phyloP scores from a whole-genome alignment of 208 protist species.

The Leishmania mexicana region DNA sequence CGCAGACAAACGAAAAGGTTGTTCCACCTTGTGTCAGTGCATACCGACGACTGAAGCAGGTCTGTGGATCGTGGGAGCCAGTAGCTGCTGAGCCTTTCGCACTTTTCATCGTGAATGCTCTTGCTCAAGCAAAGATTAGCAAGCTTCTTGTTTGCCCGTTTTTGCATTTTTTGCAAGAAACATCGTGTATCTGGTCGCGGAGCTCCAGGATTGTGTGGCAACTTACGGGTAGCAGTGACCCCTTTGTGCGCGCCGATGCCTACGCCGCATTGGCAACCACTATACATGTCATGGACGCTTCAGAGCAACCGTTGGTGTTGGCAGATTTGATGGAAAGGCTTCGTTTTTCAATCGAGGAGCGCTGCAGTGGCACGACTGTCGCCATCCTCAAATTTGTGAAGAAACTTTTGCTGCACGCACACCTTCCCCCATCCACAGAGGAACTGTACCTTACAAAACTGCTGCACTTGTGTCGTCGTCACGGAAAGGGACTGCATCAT shows the following conservation, averaged over 20 bases:
- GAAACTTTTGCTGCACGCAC: background rate
- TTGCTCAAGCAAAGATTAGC: constrained; percentile 8
- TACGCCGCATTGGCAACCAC: constrained; percentile 12
- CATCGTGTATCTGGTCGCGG: constrained; percentile 7
- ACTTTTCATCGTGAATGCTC: background rate
- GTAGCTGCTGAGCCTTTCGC: background rate
- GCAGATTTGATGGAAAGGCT: constrained; percentile 21
- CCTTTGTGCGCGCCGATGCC: constrained; percentile 36
- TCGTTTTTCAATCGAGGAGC: constrained; percentile 11
- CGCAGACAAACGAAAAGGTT: constrained; percentile 1
- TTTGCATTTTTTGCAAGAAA: constrained; percentile 31
- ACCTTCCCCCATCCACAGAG: constrained; percentile 6
- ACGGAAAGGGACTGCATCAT: constrained; percentile 15
- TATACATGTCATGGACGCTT: background rate
- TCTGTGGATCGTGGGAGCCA: constrained; percentile 5
- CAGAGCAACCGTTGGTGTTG: constrained; percentile 12
- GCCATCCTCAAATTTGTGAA: constrained; percentile 25
- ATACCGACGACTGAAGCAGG: constrained; percentile 16
- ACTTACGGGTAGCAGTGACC: constrained; percentile 11
- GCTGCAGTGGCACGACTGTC: constrained; percentile 21
- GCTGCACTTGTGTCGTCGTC: constrained; percentile 22
- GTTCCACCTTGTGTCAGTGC: constrained; percentile 22
- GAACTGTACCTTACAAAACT: constrained; percentile 15
- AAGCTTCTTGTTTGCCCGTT: constrained; percentile 25
- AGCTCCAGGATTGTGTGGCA: constrained; percentile 1